phyloP scores from a whole-genome alignment of 306 rosid species.

The Glycine latifolia region DNA sequence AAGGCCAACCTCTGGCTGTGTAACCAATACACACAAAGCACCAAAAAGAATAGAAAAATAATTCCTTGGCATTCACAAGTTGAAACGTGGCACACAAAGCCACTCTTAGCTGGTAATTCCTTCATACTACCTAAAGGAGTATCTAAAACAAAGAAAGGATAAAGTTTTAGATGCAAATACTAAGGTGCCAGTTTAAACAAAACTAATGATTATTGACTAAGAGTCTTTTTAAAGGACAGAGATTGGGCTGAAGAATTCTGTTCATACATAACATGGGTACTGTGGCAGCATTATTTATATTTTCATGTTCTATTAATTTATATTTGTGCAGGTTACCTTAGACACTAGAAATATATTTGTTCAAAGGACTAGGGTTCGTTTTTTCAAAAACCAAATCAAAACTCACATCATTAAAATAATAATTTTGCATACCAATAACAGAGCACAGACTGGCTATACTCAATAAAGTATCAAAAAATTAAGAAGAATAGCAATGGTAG shows the following conservation, averaged over 20 bases:
- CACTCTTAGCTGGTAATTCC: conserved; percentile 19
- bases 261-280: not conserved
- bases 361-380: conserved; percentile 22
- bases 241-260: not conserved
- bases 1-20: conserved; percentile 34
- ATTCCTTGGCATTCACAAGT: conserved; percentile 21
- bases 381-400: conserved; percentile 39
- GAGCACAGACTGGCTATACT: conserved; percentile 9
- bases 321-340: conserved; percentile 7
- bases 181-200: conserved; percentile 20
- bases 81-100: conserved; percentile 31
- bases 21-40: conserved; percentile 31
- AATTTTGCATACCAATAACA: conserved; percentile 26
- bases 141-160: conserved; percentile 20
- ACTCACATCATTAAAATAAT: conserved; percentile 30
- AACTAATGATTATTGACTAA: not conserved
- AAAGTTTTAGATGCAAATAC: conserved; percentile 21
- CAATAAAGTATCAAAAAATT: conserved; percentile 25
- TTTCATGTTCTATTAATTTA: conserved; percentile 4
- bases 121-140: conserved; percentile 17
- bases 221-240: conserved; percentile 16
- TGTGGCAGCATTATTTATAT: conserved; percentile 9
- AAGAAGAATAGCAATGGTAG: conserved; percentile 28
- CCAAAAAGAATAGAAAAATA: conserved; percentile 22
- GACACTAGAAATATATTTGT: conserved; percentile 5